Conservation (phyloP, 2,329 filamentous ascomycete species). For the Teratosphaeria zuluensis region DNA sequence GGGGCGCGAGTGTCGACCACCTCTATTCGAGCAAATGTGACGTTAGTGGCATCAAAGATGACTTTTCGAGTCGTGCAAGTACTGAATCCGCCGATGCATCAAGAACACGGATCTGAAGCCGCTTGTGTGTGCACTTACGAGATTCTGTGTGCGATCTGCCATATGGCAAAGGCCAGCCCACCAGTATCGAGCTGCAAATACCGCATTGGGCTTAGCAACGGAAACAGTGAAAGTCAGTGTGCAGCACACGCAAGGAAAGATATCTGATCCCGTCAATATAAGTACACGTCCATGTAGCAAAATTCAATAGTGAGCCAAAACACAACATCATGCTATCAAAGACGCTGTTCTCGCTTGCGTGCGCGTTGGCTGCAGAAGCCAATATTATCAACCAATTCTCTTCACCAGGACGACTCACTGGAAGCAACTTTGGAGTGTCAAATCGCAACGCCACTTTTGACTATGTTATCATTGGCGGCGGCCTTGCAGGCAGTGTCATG, state of each 20-base stretch:
- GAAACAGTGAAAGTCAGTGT: neutral
- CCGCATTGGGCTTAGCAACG: neutral
- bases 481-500: conserved; percentile 7
- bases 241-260: neutral
- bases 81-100: too few species aligned
- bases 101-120: too few species aligned
- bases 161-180: neutral
- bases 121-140: neutral
- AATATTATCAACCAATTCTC: neutral
- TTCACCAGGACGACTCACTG: neutral
- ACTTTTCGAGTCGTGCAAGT: too few species aligned
- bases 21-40: too few species aligned
- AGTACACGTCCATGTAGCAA: neutral
- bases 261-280: neutral
- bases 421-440: neutral
- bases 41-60: too few species aligned
- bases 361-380: neutral
- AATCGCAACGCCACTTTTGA: neutral
- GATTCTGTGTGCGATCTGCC: neutral
- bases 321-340: neutral
- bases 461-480: conserved; percentile 6
- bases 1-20: too few species aligned
- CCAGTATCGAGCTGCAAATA: neutral
- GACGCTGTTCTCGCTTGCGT: neutral
- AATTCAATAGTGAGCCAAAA: neutral